Evolutionary conservation across 116 monocot genomes (phyloP).

Genomic region (Phalaenopsis hybrid): DNA sequence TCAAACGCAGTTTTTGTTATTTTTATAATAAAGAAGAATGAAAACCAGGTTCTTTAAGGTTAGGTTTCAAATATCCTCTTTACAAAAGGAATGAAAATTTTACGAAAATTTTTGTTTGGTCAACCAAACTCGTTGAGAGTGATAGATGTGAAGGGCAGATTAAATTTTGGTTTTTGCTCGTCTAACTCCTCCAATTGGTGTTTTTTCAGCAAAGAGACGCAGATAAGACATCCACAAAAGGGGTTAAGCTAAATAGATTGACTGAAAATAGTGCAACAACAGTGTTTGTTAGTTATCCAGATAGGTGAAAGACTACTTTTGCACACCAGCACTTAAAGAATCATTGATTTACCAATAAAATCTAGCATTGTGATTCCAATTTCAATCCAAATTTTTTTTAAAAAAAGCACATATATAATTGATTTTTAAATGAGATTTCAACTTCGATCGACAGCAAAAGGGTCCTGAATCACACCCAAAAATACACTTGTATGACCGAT

Average conservation of each 20-base stretch:
- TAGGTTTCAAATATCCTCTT: too few species aligned
- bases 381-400: background rate
- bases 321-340: background rate
- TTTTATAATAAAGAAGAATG: too few species aligned
- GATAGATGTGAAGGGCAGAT: background rate
- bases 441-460: background rate
- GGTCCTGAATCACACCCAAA: background rate
- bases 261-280: background rate
- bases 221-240: background rate
- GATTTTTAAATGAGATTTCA: background rate
- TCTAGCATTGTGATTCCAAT: background rate
- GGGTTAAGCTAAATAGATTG: background rate
- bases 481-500: background rate
- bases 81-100: too few species aligned
- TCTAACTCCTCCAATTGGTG: background rate
- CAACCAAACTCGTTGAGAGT: too few species aligned
- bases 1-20: too few species aligned
- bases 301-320: background rate
- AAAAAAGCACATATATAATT: too few species aligned
- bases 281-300: background rate
- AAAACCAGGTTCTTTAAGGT: too few species aligned
- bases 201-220: background rate
- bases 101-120: too few species aligned
- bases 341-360: background rate
- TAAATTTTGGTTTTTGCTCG: background rate